Base-by-base conservation (phyloP, 192 early-diverging fungal species). In the Backusella mclennaniae region DNA sequence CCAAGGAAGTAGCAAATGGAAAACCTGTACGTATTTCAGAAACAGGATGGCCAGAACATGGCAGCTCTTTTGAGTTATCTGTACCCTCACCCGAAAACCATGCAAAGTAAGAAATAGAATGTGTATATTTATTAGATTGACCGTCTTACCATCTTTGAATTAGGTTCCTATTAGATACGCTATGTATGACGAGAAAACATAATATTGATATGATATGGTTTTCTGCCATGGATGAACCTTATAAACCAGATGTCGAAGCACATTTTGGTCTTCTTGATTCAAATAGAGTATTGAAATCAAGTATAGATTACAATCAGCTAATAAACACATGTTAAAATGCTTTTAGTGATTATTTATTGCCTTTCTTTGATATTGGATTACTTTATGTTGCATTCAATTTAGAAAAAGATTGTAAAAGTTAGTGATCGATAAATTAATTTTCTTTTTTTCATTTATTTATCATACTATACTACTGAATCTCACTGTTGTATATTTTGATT, bases 11-110 rank as follows among this genome's bases (percentile, higher is more conserved):
- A 19, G 83, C 89, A 6, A 74, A 78, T 15, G 73, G 73, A 36
- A 91, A 91, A 77, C 78, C 78, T 21, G 88, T 91, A 3, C 81
- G 81, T 26, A 82, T 89, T 15, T 86, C 87, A 56, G 89, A 91
- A 79, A 91, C 89, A 53, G 89, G 89, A 73, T 91, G 89, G 89
- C 89, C 89, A 46, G 81, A 85, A 59, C 73, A 35, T 2, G 90
- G 90, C 26, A 80, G 74, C 66, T 84, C 85, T 74, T 89, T 78
- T 76, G 86, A 79, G 0, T 71, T 67, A 7, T 79, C 87, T 1
- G 84, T 81, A 35, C 80, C 87, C 3, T 88, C 88, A 4, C 78
- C 84, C 15, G 69, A 80, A 21, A 89, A 89, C 69, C 80, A 86
- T 74, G 76, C 85, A 69, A 80, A 76, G 52, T 77, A 81, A 72